Conservation (phyloP, 331 rosid genomes). For the Quercus lobata region DNA sequence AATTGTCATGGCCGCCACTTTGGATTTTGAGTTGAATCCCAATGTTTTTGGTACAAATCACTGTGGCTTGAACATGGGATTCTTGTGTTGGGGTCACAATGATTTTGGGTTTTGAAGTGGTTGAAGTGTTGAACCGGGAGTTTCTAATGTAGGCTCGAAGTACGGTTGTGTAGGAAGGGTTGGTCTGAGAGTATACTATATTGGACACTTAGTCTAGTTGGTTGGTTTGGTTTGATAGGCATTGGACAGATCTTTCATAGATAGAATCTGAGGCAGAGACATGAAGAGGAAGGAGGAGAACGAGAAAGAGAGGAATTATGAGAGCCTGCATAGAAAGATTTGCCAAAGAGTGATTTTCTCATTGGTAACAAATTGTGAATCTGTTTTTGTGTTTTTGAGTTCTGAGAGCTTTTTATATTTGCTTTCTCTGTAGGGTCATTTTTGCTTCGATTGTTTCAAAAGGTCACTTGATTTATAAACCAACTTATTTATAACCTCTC, state of each 20-base stretch:
- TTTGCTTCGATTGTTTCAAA: too few relatives aligned
- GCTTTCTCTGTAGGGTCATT: too few relatives aligned
- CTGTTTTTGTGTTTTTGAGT: too few relatives aligned
- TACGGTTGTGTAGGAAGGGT: conserved; percentile 34
- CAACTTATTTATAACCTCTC: too few relatives aligned
- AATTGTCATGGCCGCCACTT: conserved; percentile 83
- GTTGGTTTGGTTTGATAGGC: conserved; percentile 39
- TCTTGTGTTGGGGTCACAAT: conserved; percentile 47
- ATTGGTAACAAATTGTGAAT: too few relatives aligned
- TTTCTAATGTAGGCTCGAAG: conserved; percentile 53
- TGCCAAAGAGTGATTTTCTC: too few relatives aligned
- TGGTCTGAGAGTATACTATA: conserved; percentile 31
- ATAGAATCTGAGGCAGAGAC: conserved; percentile 24
- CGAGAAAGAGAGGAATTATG: neutral
- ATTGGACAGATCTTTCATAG: conserved; percentile 32
- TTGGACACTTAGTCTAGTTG: conserved; percentile 22
- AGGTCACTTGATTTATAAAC: too few relatives aligned
- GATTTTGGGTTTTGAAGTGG: conserved; percentile 50
- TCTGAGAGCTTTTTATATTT: too few relatives aligned
- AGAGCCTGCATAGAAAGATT: neutral
- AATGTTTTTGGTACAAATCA: conserved; percentile 38
- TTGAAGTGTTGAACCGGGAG: conserved; percentile 48
- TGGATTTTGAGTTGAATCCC: conserved; percentile 52
- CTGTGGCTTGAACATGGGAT: conserved; percentile 47
- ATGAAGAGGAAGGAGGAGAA: conserved; percentile 30